Base-by-base conservation (phyloP, 768 basidiomycete species). In the Pleurotus tuoliensis region DNA sequence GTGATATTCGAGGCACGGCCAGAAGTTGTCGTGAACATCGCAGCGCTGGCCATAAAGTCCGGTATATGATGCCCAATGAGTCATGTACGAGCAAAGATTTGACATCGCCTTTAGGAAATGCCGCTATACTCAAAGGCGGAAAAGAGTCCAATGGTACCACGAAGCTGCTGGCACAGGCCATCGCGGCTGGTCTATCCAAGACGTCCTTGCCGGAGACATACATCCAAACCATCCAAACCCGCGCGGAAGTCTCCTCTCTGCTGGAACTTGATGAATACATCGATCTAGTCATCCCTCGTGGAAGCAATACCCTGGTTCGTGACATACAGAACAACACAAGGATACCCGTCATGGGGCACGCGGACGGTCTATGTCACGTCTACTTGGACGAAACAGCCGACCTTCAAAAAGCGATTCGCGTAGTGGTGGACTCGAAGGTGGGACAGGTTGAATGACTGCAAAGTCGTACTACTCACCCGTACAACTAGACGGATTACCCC, bases 271-370 rank as follows among this genome's bases (percentile, higher is more conserved):
- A 98, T 69, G 82, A 82, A 46, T 95, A 93, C 71, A 98, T 99
- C 65, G 95, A 98, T 71, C 79, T 99, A 18, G 95, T 98, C 53
- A 98, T 98, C 67, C 97, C 97, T 1, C 79, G 97, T 54, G 97
- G 97, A 5, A 94, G 95, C 66, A 96, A 96, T 63, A 82, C 80
- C 59, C 84, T 99, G 11, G 97, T 98, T 24, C 79, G 75, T 63
- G 89, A 76, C 68, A 97, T 99, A 57, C 93, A 98, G 68, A 88
- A 90, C 56, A 83, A 77, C 61, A 97, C 96, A 0, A 80, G 89
- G 57, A 98, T 99, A 58, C 89, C 97, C 2, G 97, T 99, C 44
- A 98, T 99, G 94, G 97, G 97, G 1, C 97, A 99, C 66, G 95
- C 97, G 5, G 97, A 99, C 70, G 97, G 97, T 1, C 74, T 98